Evolutionary conservation across 352 stramenopile genomes (phyloP).

Genomic region (Globisporangium camurandrum): DNA sequence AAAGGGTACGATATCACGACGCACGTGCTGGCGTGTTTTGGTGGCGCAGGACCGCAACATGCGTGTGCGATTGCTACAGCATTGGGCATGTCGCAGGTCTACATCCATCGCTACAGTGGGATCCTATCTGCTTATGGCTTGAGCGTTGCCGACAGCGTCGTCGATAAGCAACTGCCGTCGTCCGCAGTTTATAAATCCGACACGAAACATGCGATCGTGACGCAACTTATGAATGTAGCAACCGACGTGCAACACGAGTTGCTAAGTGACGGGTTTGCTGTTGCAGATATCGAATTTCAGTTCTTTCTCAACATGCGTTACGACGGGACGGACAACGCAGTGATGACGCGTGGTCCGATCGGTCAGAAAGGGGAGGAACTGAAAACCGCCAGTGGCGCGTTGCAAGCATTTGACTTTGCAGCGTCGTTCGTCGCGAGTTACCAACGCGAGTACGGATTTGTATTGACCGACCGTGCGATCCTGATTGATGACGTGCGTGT

Average conservation of each 20-base stretch:
- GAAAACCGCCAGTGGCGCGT: slow-evolving; percentile 15
- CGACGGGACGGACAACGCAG: slow-evolving; percentile 96
- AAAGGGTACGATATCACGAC: slow-evolving; percentile 96
- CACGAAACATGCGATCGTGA: slow-evolving; percentile 44
- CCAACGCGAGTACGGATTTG: slow-evolving; percentile 97
- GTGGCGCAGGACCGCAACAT: slow-evolving; percentile 96
- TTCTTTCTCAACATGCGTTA: slow-evolving; percentile 98
- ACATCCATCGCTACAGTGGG: slow-evolving; percentile 97
- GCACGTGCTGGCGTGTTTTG: slow-evolving; percentile 97
- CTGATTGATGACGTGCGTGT: slow-evolving; percentile 97
- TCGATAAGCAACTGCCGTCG: slow-evolving; percentile 93
- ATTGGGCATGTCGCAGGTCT: slow-evolving; percentile 96
- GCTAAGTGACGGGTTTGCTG: slow-evolving; percentile 72
- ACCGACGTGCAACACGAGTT: slow-evolving; percentile 63
- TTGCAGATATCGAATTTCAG: slow-evolving; percentile 89
- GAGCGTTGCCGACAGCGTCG: slow-evolving; percentile 94
- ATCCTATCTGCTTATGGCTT: slow-evolving; percentile 98
- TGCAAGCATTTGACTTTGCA: slow-evolving; percentile 79
- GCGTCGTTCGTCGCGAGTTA: slow-evolving; percentile 90
- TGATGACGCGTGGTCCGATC: slow-evolving; percentile 89
- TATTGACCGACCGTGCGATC: slow-evolving; percentile 89
- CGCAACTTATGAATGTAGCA: slow-evolving; percentile 39
- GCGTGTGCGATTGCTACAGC: slow-evolving; percentile 95
- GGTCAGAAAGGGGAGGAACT: slow-evolving; percentile 30
- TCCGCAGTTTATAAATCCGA: slow-evolving; percentile 50